Evolutionary conservation across 2,329 filamentous ascomycete species (phyloP), one percentile per base, ranked within the genome.

Genomic region (Mycosphaerelloides madeirae): DNA sequence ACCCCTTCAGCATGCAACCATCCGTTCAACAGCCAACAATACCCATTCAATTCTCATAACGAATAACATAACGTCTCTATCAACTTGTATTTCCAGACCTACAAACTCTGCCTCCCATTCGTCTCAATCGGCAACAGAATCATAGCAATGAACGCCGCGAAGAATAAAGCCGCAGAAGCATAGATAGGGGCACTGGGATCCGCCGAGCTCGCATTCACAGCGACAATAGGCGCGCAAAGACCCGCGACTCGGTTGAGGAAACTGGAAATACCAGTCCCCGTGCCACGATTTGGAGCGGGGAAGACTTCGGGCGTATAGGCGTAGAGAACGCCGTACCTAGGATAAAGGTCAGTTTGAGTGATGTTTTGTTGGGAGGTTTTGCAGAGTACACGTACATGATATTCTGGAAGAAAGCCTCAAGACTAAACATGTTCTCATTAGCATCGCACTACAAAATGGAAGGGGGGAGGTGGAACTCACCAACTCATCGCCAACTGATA

Each of bases 261-360:
- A 59, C 80, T 84, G 16, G 81, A 79, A 37, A 88, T 82, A 32
- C 84, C 85, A 0, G 80, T 84, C 5, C 83, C 85, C 0, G 83
- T 85, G 4, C 84, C 85, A 25, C 85, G 72, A 16, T 84, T 79
- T 1, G 83, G 82, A 0, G 83, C 81, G 0, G 84, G 84, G 65
- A 89, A 87, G 20, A 87, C 79, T 58, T 88, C 85, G 0, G 85
- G 84, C 0, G 85, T 87, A 61, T 86, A 88, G 6, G 84, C 82
- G 61, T 87, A 88, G 1, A 89, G 68, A 1, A 87, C 82, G 44
- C 83, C 84, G 65, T 25, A n/a, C n/a, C n/a, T n/a, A n/a, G n/a
- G n/a, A n/a, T n/a, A n/a, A n/a, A n/a, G n/a, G n/a, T n/a, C 87
- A 87, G 16, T 33, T 5, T n/a, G n/a, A n/a, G n/a, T n/a, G n/a